Percentiles rank a stretch among this genome's conserved stretches.
phyloP scores from a whole-genome alignment of 257 asterid species.

The Misopates orontium region DNA sequence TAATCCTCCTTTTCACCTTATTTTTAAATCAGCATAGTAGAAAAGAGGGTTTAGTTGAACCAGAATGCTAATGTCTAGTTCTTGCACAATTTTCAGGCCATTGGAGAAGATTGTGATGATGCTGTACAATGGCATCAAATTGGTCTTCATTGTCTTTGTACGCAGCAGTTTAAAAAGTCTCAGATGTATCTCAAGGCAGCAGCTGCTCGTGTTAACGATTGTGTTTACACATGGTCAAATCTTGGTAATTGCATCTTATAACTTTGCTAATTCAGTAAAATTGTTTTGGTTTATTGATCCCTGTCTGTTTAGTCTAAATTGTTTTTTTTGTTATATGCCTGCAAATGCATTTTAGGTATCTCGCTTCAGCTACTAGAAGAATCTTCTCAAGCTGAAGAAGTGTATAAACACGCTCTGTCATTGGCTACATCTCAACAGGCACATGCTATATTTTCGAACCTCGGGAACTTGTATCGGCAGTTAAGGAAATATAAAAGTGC shows the following conservation, averaged over 20 bases:
- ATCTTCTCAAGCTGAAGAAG: conserved; percentile 74
- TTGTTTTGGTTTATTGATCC: background rate
- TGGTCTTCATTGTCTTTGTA: conserved; percentile 87
- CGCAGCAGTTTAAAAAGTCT: conserved; percentile 79
- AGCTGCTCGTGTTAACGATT: conserved; percentile 66
- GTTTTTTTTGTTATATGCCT: conserved; percentile 19
- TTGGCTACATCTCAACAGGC: conserved; percentile 75
- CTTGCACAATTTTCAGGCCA: conserved; percentile 53
- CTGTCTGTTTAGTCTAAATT: conserved; percentile 1
- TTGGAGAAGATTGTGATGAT: conserved; percentile 90
- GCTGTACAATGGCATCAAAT: conserved; percentile 98
- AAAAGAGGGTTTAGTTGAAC: conserved; percentile 6
- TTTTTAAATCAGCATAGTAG: conserved; percentile 11
- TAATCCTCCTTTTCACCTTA: background rate
- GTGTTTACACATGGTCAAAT: conserved; percentile 92
- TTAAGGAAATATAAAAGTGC: conserved; percentile 59
- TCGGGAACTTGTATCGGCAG: conserved; percentile 87
- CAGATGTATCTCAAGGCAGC: conserved; percentile 86
- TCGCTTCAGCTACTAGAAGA: conserved; percentile 80
- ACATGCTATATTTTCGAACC: conserved; percentile 73
- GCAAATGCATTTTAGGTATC: conserved; percentile 53
- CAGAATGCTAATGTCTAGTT: conserved; percentile 24
- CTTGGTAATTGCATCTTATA: conserved; percentile 57
- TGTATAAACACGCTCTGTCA: conserved; percentile 74
- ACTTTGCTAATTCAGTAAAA: conserved; percentile 9